A percentile compares a stretch with the other conserved stretches of the same genome.
phyloP scores from a whole-genome alignment of 371 early-diverging fungal species.

The Lichtheimia ornata region DNA sequence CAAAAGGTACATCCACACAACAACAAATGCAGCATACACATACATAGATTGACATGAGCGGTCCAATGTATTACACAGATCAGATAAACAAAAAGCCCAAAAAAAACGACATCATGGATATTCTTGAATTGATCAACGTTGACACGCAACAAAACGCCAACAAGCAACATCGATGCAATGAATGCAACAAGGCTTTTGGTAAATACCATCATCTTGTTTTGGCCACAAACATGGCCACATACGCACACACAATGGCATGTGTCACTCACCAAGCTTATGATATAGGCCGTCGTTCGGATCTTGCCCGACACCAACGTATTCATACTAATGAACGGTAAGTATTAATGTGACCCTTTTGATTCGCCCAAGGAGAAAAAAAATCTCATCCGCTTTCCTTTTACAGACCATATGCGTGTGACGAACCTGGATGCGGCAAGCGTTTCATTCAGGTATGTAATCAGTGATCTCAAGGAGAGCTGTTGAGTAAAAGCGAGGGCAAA shows the following conservation, averaged over 20 bases:
- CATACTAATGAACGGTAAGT: constrained; percentile 72
- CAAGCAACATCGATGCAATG: constrained; percentile 61
- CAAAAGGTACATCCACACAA: too few relatives aligned
- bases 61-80: too few relatives aligned
- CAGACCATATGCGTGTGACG: constrained; percentile 63
- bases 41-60: too few relatives aligned
- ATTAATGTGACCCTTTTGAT: not conserved
- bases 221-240: too few relatives aligned
- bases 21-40: too few relatives aligned
- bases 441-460: constrained; percentile 49
- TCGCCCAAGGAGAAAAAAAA: not conserved
- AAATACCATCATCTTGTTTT: not conserved
- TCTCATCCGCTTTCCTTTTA: constrained; percentile 9
- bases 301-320: constrained; percentile 75
- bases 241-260: too few relatives aligned
- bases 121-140: constrained; percentile 65
- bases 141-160: constrained; percentile 42
- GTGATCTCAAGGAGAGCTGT: too few relatives aligned
- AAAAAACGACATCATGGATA: constrained; percentile 48
- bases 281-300: constrained; percentile 63
- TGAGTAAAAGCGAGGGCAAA: too few relatives aligned
- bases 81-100: not conserved
- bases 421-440: constrained; percentile 69
- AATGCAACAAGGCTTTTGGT: constrained; percentile 72
- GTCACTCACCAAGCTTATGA: not conserved